phyloP scores from a whole-genome alignment of 345 rosid genomes.

The Erodium maritimum region DNA sequence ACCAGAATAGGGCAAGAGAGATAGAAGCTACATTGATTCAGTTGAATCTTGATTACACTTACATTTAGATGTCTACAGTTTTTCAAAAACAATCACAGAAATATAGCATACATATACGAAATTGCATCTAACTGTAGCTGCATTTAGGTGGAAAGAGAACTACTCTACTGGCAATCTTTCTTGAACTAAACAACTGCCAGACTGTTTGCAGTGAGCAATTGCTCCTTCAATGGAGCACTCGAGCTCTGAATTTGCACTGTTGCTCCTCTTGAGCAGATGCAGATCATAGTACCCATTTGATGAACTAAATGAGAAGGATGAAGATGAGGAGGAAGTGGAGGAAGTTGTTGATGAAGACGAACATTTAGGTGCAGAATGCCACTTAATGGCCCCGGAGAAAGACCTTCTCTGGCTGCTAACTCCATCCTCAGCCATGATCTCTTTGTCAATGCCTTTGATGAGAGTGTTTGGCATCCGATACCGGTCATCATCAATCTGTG shows the following conservation, averaged over 20 bases:
- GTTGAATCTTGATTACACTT: not conserved
- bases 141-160: constrained; percentile 25
- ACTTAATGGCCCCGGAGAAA: constrained; percentile 65
- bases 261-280: constrained; percentile 50
- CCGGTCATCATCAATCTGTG: constrained; percentile 14
- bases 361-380: constrained; percentile 38
- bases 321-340: constrained; percentile 24
- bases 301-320: constrained; percentile 34
- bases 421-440: constrained; percentile 20
- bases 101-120: not conserved
- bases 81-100: not conserved
- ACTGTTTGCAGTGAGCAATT: constrained; percentile 80
- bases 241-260: constrained; percentile 41
- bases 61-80: not conserved
- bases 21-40: not conserved
- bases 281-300: constrained; percentile 40
- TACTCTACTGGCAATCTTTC: constrained; percentile 29
- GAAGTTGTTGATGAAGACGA: constrained; percentile 25
- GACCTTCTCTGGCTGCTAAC: constrained; percentile 52
- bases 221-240: constrained; percentile 80
- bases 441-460: constrained; percentile 13
- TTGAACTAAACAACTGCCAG: constrained; percentile 15
- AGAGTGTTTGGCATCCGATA: constrained; percentile 11
- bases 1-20: no score
- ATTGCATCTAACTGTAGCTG: constrained; percentile 17